Conservation (phyloP, 768 basidiomycete species). For the Termitomyces sp. region DNA sequence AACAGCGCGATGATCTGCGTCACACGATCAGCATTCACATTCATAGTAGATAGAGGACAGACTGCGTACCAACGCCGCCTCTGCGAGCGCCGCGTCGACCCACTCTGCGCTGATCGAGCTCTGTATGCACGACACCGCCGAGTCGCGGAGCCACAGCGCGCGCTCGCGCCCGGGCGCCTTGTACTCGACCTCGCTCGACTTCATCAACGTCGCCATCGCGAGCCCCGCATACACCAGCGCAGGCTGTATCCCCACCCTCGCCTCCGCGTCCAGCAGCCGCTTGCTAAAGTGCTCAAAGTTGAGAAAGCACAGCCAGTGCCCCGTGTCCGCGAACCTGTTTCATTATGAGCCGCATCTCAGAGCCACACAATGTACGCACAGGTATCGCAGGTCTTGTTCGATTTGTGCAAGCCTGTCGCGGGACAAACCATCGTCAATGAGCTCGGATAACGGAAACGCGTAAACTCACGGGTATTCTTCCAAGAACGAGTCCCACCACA, state of each 20-base stretch:
- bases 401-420: constrained; percentile 42
- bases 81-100: constrained; percentile 62
- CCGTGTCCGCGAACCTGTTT: constrained; percentile 57
- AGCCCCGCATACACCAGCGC: constrained; percentile 63
- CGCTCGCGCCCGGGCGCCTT: constrained; percentile 47
- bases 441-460: too few relatives aligned
- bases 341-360: too few relatives aligned
- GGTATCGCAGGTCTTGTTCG: constrained; percentile 38
- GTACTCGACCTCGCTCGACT: constrained; percentile 62
- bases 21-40: too few relatives aligned
- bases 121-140: constrained; percentile 51
- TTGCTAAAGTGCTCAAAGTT: constrained; percentile 50
- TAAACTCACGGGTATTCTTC: constrained; percentile 30
- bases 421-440: not conserved
- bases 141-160: constrained; percentile 52
- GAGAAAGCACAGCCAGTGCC: constrained; percentile 66
- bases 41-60: accelerated
- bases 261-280: constrained; percentile 44
- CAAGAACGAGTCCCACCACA: constrained; percentile 41
- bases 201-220: constrained; percentile 68
- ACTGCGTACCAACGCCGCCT: constrained; percentile 61
- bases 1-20: constrained; percentile 72
- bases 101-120: constrained; percentile 43
- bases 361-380: too few relatives aligned
- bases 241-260: constrained; percentile 58